Evolutionary conservation across 176 grass and related monocot genomes (phyloP), one percentile per base, ranked within the genome.

Genomic region (Canna indica): DNA sequence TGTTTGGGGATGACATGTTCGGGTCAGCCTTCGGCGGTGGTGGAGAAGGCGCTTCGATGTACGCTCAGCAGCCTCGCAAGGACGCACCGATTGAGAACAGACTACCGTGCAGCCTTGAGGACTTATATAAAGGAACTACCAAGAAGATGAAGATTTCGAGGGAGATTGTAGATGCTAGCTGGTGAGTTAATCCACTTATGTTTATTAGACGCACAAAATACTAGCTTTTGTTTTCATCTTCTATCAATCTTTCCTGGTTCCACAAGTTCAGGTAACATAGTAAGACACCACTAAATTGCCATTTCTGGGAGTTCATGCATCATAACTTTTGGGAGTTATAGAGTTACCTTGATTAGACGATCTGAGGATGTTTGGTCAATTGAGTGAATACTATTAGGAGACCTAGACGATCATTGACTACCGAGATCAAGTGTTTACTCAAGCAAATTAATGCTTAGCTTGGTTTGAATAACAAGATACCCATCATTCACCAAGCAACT

Each of bases 91-190:
- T 70, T 11, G 68, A 70, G 68, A 70, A 70, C 22, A 38, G 25
- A 41, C 36, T 70, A 13, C 16, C 68, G 17, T 70, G 68, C 68
- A 70, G 68, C 29, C 68, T 70, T 4, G 68, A 70, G 26, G 44
- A 70, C 5, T 70, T 70, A 27, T 70, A 48, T 18, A 70, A 70
- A 50, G 68, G 68, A 15, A 48, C 39, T 10, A 33, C 44, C 26
- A 70, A 70, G 45, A 70, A 70, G 68, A 70, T 50, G 68, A 70
- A 50, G 45, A 70, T 70, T 70, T 70, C 28, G 1, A 70, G 68
- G 13, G 27, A 70, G 28, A 50, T 70, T 70, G 15, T 31, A 9
- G 68, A 70, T 52, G 44, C 27, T 18, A 70, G 25, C 29, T 5
- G 68, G 68, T 70, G 27, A 70, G 44, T 31, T 48, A 32, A 27